phyloP scores from a whole-genome alignment of 495 filamentous ascomycete species.

The Daldinia childiae region DNA sequence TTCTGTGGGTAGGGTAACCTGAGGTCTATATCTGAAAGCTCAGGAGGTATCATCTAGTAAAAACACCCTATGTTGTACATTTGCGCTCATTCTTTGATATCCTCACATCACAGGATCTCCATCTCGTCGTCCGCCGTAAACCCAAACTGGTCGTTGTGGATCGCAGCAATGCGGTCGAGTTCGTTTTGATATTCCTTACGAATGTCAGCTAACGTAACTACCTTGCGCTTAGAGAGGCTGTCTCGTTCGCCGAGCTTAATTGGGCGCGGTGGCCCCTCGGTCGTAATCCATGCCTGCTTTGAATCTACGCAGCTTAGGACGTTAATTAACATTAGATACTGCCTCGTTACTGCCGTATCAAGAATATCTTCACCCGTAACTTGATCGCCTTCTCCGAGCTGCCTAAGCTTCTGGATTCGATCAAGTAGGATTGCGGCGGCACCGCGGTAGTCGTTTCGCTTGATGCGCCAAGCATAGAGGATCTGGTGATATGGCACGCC shows the following conservation, averaged over 20 bases:
- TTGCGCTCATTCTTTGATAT: slow-evolving; percentile 15
- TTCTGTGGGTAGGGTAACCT: background rate
- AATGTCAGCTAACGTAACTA: slow-evolving; percentile 85
- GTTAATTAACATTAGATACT: slow-evolving; percentile 88
- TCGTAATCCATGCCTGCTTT: slow-evolving; percentile 77
- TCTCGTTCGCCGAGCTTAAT: slow-evolving; percentile 29
- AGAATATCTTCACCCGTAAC: slow-evolving; percentile 60
- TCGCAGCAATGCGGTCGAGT: slow-evolving; percentile 76
- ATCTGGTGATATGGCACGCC: slow-evolving; percentile 79
- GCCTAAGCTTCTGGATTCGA: slow-evolving; percentile 62
- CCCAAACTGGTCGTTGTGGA: slow-evolving; percentile 68
- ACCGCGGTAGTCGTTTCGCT: slow-evolving; percentile 84
- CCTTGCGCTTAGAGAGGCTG: slow-evolving; percentile 55
- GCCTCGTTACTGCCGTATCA: slow-evolving; percentile 67
- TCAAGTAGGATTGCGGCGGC: slow-evolving; percentile 81
- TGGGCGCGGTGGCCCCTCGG: slow-evolving; percentile 49
- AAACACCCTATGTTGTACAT: slow-evolving; percentile 42
- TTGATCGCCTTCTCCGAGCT: slow-evolving; percentile 57
- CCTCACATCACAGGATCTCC: slow-evolving; percentile 50
- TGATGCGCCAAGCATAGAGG: slow-evolving; percentile 88
- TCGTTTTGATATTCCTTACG: slow-evolving; percentile 86
- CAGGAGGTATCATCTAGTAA: slow-evolving; percentile 47
- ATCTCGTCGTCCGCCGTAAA: slow-evolving; percentile 57
- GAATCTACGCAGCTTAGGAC: slow-evolving; percentile 82
- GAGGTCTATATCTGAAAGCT: slow-evolving; percentile 23